phyloP scores from a whole-genome alignment of 495 filamentous ascomycete genomes.

The Lophium mytilinum region DNA sequence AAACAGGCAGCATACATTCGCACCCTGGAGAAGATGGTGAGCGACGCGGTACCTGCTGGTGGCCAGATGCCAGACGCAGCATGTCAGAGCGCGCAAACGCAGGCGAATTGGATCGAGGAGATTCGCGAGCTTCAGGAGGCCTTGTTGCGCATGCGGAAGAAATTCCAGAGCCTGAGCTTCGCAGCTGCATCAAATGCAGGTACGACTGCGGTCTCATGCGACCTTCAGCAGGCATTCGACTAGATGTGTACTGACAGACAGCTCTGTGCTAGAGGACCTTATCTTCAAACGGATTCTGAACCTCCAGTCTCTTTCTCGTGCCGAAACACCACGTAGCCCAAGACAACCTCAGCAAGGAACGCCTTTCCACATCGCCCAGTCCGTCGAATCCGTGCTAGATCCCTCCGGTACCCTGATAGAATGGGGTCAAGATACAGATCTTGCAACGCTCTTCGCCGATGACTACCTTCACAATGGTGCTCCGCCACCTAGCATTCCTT shows the following conservation, averaged over 20 bases:
- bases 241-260: neutral
- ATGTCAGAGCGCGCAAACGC: neutral
- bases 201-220: neutral
- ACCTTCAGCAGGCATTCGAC: too few species aligned
- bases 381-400: neutral
- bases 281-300: neutral
- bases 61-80: neutral
- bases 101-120: constrained; percentile 3
- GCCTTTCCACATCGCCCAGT: neutral
- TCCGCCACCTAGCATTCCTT: neutral
- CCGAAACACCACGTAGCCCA: neutral
- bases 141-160: constrained; percentile 8
- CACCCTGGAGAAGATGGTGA: constrained; percentile 2
- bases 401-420: neutral
- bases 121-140: constrained; percentile 3
- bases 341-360: neutral
- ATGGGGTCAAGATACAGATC: neutral
- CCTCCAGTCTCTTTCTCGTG: neutral
- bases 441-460: neutral
- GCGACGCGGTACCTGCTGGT: neutral
- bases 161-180: constrained; percentile 1
- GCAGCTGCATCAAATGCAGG: neutral
- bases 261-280: neutral
- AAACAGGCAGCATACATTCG: constrained; percentile 5
- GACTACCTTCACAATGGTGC: neutral